A percentile compares a stretch with the other conserved stretches of the same genome.
Conservation (phyloP, 495 filamentous ascomycete species). For the Trichoderma erinaceum region DNA sequence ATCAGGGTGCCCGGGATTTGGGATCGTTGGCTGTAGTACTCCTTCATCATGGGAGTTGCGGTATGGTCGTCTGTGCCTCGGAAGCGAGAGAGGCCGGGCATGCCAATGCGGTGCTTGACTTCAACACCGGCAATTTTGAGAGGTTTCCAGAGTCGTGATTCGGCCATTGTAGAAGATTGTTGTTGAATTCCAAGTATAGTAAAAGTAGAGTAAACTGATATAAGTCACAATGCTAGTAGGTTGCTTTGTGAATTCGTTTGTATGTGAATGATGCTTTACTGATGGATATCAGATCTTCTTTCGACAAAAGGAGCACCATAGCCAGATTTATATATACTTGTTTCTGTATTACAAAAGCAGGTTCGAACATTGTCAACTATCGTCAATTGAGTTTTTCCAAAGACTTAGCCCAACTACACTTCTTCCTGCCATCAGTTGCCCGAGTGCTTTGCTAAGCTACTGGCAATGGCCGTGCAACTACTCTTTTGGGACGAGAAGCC, state of each 20-base stretch:
- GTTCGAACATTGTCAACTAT: no score
- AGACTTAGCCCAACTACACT: not conserved
- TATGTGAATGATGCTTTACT: not conserved
- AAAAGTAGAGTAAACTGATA: not conserved
- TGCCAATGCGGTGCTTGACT: slow-evolving; percentile 8
- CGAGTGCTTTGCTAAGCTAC: not conserved
- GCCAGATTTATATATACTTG: no score
- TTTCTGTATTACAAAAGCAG: no score
- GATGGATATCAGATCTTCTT: not conserved
- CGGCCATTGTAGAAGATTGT: not conserved
- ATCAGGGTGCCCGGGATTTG: slow-evolving; percentile 53
- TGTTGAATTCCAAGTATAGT: not conserved
- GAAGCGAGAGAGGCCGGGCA: slow-evolving; percentile 7
- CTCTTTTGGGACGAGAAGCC: not conserved
- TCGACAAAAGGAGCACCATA: not conserved
- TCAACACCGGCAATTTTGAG: not conserved
- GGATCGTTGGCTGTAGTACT: slow-evolving; percentile 58
- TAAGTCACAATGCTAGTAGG: not conserved
- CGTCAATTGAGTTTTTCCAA: not conserved
- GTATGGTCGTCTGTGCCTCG: slow-evolving; percentile 2
- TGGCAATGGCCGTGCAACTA: not conserved
- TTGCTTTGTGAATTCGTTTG: not conserved
- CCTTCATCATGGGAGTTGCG: not conserved
- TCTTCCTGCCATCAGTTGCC: not conserved
- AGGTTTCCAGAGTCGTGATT: not conserved